Conservation (phyloP, 148 eudicot species). For the Chenopodium album region DNA sequence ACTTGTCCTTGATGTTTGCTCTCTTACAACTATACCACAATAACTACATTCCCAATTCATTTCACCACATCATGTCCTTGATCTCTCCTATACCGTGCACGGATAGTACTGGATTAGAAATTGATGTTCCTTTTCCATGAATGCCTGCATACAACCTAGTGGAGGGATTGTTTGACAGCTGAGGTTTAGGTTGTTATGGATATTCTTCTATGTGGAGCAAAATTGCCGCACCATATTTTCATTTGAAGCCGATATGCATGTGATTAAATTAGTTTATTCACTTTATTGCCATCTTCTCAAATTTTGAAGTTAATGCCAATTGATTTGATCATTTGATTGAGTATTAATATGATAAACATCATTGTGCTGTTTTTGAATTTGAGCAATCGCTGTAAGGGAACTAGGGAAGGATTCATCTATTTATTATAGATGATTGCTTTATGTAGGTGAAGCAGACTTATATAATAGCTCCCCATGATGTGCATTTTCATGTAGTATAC, state of each 20-base stretch:
- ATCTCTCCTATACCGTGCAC: neutral
- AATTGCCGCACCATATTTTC: too few relatives aligned
- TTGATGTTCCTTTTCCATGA: neutral
- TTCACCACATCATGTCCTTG: neutral
- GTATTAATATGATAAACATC: neutral
- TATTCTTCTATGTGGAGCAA: too few relatives aligned
- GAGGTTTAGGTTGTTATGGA: neutral
- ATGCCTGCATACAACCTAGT: neutral
- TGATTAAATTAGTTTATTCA: too few relatives aligned
- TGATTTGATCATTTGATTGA: neutral
- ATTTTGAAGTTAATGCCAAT: neutral
- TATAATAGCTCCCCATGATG: conserved; percentile 70
- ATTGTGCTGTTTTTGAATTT: neutral
- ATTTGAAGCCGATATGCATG: too few relatives aligned
- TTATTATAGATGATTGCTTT: neutral
- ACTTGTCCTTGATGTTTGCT: neutral
- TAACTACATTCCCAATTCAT: neutral
- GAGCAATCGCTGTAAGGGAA: too few relatives aligned
- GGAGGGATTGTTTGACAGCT: neutral
- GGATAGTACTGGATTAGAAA: neutral
- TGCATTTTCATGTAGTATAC: conserved; percentile 68
- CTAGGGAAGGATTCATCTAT: too few relatives aligned
- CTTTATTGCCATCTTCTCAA: too few relatives aligned
- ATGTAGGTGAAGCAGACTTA: conserved; percentile 80
- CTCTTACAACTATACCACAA: neutral